Conservation (phyloP, 2,329 filamentous ascomycete genomes). For the Hymenoscyphus fraxineus region DNA sequence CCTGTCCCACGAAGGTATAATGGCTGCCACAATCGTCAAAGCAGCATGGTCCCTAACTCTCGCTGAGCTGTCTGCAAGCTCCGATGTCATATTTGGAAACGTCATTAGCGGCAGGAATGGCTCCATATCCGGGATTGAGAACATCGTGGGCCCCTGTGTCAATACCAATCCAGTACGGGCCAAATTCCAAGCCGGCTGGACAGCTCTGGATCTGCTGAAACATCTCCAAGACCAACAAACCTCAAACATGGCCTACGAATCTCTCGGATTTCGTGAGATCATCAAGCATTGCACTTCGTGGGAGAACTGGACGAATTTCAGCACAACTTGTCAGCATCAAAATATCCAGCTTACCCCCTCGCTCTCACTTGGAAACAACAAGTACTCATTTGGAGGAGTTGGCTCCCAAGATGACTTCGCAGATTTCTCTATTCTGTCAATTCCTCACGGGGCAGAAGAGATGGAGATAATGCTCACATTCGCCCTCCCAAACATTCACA, state of each 20-base stretch:
- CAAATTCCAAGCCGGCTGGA: constrained; percentile 31
- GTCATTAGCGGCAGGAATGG: constrained; percentile 41
- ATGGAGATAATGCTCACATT: constrained; percentile 18
- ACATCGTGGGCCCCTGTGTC: constrained; percentile 42
- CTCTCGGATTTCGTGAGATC: constrained; percentile 19
- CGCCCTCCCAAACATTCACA: constrained; percentile 5
- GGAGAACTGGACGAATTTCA: constrained; percentile 19
- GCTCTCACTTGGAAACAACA: constrained; percentile 11
- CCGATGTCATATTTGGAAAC: constrained; percentile 41
- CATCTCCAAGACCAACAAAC: constrained; percentile 40
- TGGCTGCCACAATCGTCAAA: constrained; percentile 24
- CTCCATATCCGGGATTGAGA: constrained; percentile 37
- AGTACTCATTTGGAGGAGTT: constrained; percentile 13
- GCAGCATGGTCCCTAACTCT: constrained; percentile 40
- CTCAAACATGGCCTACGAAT: constrained; percentile 21
- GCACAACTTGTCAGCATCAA: constrained; percentile 18
- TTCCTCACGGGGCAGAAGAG: constrained; percentile 10
- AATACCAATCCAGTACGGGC: constrained; percentile 41
- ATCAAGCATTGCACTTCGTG: constrained; percentile 19
- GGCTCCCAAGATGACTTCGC: constrained; percentile 18
- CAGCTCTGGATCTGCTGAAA: constrained; percentile 42
- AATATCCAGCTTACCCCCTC: constrained; percentile 14
- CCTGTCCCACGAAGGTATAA: constrained; percentile 34
- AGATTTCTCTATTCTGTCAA: constrained; percentile 15
- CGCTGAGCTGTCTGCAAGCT: constrained; percentile 37